These are phyloP conservation scores for Globisporangium mamillatum DNA, from an alignment of 352 stramenopile genomes.

Conservation along the genomic window DNA sequence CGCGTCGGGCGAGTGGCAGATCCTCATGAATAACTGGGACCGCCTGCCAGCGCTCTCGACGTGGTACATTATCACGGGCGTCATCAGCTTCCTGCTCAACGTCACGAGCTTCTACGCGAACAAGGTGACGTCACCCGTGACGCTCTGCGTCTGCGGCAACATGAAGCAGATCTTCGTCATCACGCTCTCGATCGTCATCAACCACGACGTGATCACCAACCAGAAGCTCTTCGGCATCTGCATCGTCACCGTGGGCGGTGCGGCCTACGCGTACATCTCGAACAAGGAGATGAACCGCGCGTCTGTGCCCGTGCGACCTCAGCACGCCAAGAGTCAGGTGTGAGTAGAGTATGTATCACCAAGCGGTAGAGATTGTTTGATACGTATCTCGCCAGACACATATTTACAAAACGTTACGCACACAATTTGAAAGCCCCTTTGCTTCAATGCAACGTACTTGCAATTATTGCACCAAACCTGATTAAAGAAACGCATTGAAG, in stretches of 20 bases:
- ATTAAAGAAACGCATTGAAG: neutral
- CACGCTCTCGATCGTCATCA: constrained; percentile 75
- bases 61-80: constrained; percentile 84
- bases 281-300: constrained; percentile 71
- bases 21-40: constrained; percentile 65
- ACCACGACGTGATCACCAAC: constrained; percentile 63
- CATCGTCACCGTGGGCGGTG: constrained; percentile 62
- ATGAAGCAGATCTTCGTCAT: constrained; percentile 93
- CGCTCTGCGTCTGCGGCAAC: constrained; percentile 92
- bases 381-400: neutral
- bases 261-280: constrained; percentile 76
- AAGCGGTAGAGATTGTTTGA: neutral
- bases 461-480: neutral
- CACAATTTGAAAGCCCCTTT: neutral
- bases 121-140: constrained; percentile 93
- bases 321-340: constrained; percentile 7
- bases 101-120: constrained; percentile 94
- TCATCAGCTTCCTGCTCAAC: constrained; percentile 93
- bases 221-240: constrained; percentile 70
- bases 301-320: constrained; percentile 31
- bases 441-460: neutral
- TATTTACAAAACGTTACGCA: neutral
- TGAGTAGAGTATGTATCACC: neutral
- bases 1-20: constrained; percentile 69
- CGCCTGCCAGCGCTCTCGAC: constrained; percentile 47